A percentile compares a stretch with the other conserved stretches of the same genome.
Conservation (phyloP, 2,329 filamentous ascomycete species). For the Cryphonectria carpinicola region DNA sequence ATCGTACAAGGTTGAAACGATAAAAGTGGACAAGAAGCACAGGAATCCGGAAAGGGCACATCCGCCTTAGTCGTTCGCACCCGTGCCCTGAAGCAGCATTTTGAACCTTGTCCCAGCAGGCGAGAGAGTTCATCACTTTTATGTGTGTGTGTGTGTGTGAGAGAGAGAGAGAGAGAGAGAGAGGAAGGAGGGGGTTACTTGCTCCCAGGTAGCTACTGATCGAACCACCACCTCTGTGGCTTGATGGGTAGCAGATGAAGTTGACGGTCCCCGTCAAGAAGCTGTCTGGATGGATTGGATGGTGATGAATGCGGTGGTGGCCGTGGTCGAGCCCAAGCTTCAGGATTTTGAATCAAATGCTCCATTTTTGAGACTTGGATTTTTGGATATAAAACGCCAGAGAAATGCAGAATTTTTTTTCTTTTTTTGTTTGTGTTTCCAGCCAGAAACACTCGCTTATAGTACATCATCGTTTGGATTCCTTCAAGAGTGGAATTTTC, state of each 20-base stretch:
- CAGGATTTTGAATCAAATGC: not conserved
- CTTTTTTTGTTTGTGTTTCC: not conserved
- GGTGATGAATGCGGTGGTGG: not conserved
- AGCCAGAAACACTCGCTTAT: constrained; percentile 12
- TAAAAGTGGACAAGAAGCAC: not conserved
- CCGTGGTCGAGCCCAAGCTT: not conserved
- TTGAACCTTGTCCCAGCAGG: no score
- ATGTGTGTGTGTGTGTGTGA: no score
- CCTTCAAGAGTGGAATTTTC: constrained; percentile 21
- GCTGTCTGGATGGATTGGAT: not conserved
- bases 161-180: not conserved
- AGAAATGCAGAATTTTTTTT: not conserved
- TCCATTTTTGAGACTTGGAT: not conserved
- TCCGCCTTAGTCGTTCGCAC: no score
- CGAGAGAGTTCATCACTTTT: no score
- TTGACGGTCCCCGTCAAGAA: not conserved
- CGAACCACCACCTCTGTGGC: not conserved
- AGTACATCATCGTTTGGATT: constrained; percentile 18
- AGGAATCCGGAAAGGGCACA: no score
- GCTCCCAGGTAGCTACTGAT: not conserved
- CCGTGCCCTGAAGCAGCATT: not conserved
- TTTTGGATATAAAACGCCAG: constrained; percentile 10
- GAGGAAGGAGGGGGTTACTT: not conserved
- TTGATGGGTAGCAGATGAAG: not conserved
- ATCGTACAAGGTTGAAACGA: not conserved